Evolutionary conservation across 1,139 yeast genomes (phyloP), one percentile per base, ranked within the genome.

Genomic region (Yamadazyma membranifaciens): DNA sequence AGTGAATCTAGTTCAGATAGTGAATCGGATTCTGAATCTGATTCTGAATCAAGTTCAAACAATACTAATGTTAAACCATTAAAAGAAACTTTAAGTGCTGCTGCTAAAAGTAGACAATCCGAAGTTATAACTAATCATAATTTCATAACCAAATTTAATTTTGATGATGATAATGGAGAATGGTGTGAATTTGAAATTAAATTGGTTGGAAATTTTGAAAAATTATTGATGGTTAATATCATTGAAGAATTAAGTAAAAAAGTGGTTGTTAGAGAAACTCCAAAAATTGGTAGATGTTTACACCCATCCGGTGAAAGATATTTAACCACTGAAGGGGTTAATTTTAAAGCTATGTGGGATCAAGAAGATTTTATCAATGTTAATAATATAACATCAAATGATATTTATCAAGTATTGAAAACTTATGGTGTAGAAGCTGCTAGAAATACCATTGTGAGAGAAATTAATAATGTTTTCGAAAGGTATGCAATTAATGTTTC

Each of bases 391-490:
- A 78, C 86, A 6, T 88, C 97, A 13, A 94, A 94, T 73, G 98
- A 94, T 65, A 83, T 94, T 53, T 83, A 88, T 35, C 88, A 96
- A 14, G 96, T 94, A 6, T 75, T 94, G 56, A 78, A 75, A 52
- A 88, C 96, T 0, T 94, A 94, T 57, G 99, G 99, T 64, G 98
- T 92, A 41, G 99, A 94, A 67, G 98, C 98, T 34, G 98, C 98
- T 17, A 81, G 98, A 67, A 88, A 89, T 63, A 92, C 98, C 31
- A 87, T 94, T 70, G 98, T 91, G 32, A 85, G 88, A 55, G 99
- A 94, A 75, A 87, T 94, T 62, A 86, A 88, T 67, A 85, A 88
- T 55, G 98, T 94, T 57, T 94, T 94, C 80, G 88, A 88, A 51
- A 91, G 95, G 43, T 92, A 92, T 65, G 98, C 98, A 56, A 94